phyloP scores from a whole-genome alignment of 352 stramenopile species.

The Stephanocyclus meneghinianus region DNA sequence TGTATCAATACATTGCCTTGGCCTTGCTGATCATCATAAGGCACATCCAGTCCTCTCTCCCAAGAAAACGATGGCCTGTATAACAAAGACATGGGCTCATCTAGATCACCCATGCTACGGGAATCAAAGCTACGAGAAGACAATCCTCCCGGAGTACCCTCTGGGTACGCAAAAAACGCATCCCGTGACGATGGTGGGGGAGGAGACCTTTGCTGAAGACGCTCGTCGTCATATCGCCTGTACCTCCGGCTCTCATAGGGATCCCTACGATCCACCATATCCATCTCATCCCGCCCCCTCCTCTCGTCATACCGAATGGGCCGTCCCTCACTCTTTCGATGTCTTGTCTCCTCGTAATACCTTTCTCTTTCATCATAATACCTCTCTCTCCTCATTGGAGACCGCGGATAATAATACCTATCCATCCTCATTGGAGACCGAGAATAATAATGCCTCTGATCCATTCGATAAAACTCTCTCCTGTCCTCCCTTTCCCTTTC shows the following conservation, averaged over 20 bases:
- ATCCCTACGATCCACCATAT: constrained; percentile 7
- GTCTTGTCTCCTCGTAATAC: constrained; percentile 2
- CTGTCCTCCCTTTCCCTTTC: not conserved
- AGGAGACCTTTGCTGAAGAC: constrained; percentile 6
- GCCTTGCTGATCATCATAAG: constrained; percentile 1
- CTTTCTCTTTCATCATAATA: constrained; percentile 6
- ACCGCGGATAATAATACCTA: constrained; percentile 2
- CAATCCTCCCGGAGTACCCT: constrained; percentile 6
- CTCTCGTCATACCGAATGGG: not conserved
- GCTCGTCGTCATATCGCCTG: not conserved
- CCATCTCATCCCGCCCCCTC: not conserved
- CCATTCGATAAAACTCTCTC: too few relatives aligned
- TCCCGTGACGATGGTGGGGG: constrained; percentile 2
- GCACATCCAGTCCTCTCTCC: constrained; percentile 33
- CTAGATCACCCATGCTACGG: constrained; percentile 37
- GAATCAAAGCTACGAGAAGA: constrained; percentile 28
- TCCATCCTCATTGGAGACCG: not conserved
- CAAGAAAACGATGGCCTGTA: constrained; percentile 42
- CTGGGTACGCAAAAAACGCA: constrained; percentile 1
- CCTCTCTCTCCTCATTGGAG: not conserved
- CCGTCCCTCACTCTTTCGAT: not conserved
- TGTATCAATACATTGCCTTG: constrained; percentile 15
- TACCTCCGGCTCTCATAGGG: not conserved
- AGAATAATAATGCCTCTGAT: not conserved
- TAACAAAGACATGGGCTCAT: constrained; percentile 26